These are phyloP conservation scores for Heritiera fomes DNA, from an alignment of 345 rosid genomes.

Conservation along the genomic window DNA sequence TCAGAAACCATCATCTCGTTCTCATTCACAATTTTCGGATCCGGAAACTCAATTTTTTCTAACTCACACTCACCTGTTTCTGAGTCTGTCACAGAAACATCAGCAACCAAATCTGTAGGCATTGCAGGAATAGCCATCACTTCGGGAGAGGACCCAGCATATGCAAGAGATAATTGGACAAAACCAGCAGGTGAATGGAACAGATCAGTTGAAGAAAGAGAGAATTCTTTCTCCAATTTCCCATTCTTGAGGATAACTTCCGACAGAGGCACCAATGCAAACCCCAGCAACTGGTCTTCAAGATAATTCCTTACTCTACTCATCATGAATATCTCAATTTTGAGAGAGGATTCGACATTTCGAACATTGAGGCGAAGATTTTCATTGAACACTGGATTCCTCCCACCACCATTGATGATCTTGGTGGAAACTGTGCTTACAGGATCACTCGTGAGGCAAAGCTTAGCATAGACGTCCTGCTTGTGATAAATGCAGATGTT, in stretches of 20 bases:
- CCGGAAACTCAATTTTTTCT: slow-evolving; percentile 94
- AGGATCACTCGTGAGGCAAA: slow-evolving; percentile 86
- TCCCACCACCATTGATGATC: slow-evolving; percentile 97
- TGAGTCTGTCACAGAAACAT: slow-evolving; percentile 42
- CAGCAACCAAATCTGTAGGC: slow-evolving; percentile 44
- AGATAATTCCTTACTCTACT: slow-evolving; percentile 97
- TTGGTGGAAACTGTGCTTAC: slow-evolving; percentile 76
- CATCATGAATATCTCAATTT: slow-evolving; percentile 96
- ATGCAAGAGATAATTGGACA: slow-evolving; percentile 79
- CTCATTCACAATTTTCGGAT: slow-evolving; percentile 86
- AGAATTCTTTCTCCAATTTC: slow-evolving; percentile 81
- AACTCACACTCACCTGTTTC: slow-evolving; percentile 61
- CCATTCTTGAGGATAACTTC: slow-evolving; percentile 75
- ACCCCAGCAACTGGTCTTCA: slow-evolving; percentile 93
- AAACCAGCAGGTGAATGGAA: slow-evolving; percentile 98
- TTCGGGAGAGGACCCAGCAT: slow-evolving; percentile 84
- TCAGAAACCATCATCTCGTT: slow-evolving; percentile 96
- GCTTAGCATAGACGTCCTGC: slow-evolving; percentile 98
- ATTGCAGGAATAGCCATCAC: slow-evolving; percentile 67
- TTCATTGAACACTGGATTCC: slow-evolving; percentile 93
- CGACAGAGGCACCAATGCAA: slow-evolving; percentile 87
- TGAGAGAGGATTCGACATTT: slow-evolving; percentile 71
- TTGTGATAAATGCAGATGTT: slow-evolving; percentile 99
- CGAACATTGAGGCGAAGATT: slow-evolving; percentile 64
- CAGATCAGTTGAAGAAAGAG: slow-evolving; percentile 93